Evolutionary conservation across 257 asterid species (phyloP).

Genomic region (Linaria vulgaris): DNA sequence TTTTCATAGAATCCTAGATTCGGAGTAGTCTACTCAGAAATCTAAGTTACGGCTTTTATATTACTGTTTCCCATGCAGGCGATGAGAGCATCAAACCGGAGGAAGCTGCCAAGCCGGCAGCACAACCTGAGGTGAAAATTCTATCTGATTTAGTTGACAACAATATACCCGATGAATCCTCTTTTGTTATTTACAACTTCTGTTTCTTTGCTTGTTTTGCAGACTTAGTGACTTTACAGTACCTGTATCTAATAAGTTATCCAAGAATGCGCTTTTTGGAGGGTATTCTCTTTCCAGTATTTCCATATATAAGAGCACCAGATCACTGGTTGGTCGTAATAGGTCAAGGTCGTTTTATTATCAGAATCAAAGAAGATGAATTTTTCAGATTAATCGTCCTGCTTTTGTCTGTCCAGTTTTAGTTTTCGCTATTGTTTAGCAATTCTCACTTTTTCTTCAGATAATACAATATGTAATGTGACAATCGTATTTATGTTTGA

Average conservation of each 20-base stretch:
- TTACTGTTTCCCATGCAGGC: conserved; percentile 32
- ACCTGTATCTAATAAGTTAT: conserved; percentile 10
- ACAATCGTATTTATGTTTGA: background rate
- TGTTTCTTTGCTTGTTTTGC: conserved; percentile 21
- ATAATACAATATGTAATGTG: background rate
- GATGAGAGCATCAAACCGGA: conserved; percentile 57
- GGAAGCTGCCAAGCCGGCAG: conserved; percentile 22
- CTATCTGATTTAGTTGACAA: background rate
- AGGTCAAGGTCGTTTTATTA: background rate
- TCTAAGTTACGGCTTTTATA: conserved; percentile 1
- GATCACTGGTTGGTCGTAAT: background rate
- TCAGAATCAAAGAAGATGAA: conserved; percentile 2
- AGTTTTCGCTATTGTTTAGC: background rate
- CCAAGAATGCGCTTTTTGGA: conserved; percentile 16
- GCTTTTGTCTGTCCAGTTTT: conserved; percentile 8
- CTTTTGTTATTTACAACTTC: background rate
- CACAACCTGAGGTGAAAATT: conserved; percentile 51
- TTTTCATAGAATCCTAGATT: too few relatives aligned
- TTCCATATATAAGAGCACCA: conserved; percentile 18
- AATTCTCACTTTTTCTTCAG: conserved; percentile 6
- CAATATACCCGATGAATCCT: conserved; percentile 1
- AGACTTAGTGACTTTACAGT: conserved; percentile 17
- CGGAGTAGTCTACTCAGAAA: too few relatives aligned
- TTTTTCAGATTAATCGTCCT: conserved; percentile 6
- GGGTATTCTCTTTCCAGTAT: conserved; percentile 16